Conservation (phyloP, 345 rosid species). For the Atalantia buxifolia region DNA sequence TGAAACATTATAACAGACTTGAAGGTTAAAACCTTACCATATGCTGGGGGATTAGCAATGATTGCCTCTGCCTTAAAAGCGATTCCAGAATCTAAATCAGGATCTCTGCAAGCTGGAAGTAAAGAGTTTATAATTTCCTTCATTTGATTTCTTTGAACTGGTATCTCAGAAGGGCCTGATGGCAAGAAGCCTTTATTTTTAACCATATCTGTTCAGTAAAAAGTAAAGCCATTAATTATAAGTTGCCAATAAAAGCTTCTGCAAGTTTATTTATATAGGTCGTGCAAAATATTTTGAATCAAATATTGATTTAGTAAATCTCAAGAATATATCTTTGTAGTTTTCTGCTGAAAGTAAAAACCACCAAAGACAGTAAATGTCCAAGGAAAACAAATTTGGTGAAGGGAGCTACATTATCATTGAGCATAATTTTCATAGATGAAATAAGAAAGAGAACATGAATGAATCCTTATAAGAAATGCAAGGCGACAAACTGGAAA, state of each 20-base stretch:
- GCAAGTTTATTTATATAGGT: background rate
- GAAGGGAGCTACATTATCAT: background rate
- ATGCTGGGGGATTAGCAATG: conserved; percentile 98
- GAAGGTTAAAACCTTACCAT: conserved; percentile 50
- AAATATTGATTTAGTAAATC: background rate
- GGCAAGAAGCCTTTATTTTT: conserved; percentile 99
- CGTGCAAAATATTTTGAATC: background rate
- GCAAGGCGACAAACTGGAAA: background rate
- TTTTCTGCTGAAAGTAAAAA: background rate
- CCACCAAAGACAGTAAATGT: background rate
- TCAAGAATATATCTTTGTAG: background rate
- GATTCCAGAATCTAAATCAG: conserved; percentile 83
- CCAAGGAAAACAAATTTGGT: background rate
- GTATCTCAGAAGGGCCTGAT: conserved; percentile 94
- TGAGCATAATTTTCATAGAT: background rate
- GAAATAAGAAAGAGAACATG: background rate
- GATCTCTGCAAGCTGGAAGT: conserved; percentile 90
- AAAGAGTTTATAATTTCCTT: conserved; percentile 82
- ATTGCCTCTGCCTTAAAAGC: conserved; percentile 95
- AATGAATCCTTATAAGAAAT: background rate
- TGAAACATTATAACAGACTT: background rate
- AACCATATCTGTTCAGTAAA: conserved; percentile 80
- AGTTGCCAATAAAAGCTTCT: conserved; percentile 1
- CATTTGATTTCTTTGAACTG: conserved; percentile 81
- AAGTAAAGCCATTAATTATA: conserved; percentile 13